These are phyloP conservation scores for Eucalyptus albens DNA, from an alignment of 345 rosid species.

Conservation along the genomic window DNA sequence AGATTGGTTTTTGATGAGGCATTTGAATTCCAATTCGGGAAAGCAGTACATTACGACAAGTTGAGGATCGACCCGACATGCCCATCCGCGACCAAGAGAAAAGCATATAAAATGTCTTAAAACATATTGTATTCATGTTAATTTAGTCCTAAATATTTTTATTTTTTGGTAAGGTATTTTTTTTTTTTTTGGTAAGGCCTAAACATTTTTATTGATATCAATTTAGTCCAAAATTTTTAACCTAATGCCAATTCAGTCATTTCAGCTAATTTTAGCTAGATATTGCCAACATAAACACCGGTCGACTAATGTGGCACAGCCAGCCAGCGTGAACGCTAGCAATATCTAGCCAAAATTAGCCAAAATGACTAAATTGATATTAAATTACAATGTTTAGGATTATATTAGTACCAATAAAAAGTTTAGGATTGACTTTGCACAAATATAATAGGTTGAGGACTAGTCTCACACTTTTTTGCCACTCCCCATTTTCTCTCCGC, in stretches of 20 bases:
- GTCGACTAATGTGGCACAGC: no score
- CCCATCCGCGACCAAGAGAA: fast-evolving
- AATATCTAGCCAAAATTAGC: fast-evolving
- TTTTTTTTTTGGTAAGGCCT: no score
- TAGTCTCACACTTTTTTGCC: no score
- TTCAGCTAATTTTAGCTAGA: fast-evolving
- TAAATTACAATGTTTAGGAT: fast-evolving
- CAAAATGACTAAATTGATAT: fast-evolving
- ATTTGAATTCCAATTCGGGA: neutral
- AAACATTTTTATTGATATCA: fast-evolving
- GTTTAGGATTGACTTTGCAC: fast-evolving
- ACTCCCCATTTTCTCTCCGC: no score
- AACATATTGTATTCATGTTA: fast-evolving
- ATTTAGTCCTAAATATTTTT: fast-evolving
- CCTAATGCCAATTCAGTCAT: fast-evolving
- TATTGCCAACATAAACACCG: no score
- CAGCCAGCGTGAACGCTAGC: fast-evolving
- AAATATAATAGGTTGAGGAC: no score
- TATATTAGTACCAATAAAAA: fast-evolving
- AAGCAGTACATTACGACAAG: fast-evolving
- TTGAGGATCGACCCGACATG: fast-evolving
- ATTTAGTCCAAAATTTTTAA: fast-evolving
- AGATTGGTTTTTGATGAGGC: neutral
- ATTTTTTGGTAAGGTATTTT: no score
- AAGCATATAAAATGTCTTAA: fast-evolving